Conservation (phyloP, 2,329 filamentous ascomycete species). For the Fusarium tanahbumbuense region DNA sequence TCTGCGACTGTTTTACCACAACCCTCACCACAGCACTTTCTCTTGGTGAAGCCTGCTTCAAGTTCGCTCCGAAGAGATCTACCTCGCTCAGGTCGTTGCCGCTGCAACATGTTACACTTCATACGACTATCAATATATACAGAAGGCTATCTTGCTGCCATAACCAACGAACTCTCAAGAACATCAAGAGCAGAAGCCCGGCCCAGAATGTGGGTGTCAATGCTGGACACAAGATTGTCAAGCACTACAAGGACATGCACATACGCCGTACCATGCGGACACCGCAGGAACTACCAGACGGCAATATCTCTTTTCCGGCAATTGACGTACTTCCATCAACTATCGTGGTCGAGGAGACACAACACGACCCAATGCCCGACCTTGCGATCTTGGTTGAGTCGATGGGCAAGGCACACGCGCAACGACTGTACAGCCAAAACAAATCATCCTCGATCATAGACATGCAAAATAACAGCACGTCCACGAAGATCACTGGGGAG, state of each 20-base stretch:
- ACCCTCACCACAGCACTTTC: slow-evolving; percentile 21
- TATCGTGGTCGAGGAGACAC: neutral
- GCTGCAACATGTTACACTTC: neutral
- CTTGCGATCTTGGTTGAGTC: neutral
- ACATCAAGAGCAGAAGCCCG: too few species aligned
- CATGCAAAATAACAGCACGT: neutral
- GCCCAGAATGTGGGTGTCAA: neutral
- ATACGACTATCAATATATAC: neutral
- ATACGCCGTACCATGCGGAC: neutral
- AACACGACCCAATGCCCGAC: too few species aligned
- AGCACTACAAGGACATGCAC: neutral
- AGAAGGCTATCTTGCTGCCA: neutral
- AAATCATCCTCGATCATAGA: neutral
- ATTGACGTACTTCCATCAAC: neutral
- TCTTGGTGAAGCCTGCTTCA: slow-evolving; percentile 29
- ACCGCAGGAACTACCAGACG: neutral
- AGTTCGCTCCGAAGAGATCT: slow-evolving; percentile 43
- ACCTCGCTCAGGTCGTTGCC: slow-evolving; percentile 29
- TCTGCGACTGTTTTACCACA: slow-evolving; percentile 36
- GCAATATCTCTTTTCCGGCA: neutral
- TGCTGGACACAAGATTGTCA: neutral
- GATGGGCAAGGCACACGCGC: neutral
- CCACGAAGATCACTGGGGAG: neutral
- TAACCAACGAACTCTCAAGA: neutral
- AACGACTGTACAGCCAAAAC: neutral